Evolutionary conservation across 2,329 filamentous ascomycete species (phyloP).

Genomic region (Polychaeton citri): DNA sequence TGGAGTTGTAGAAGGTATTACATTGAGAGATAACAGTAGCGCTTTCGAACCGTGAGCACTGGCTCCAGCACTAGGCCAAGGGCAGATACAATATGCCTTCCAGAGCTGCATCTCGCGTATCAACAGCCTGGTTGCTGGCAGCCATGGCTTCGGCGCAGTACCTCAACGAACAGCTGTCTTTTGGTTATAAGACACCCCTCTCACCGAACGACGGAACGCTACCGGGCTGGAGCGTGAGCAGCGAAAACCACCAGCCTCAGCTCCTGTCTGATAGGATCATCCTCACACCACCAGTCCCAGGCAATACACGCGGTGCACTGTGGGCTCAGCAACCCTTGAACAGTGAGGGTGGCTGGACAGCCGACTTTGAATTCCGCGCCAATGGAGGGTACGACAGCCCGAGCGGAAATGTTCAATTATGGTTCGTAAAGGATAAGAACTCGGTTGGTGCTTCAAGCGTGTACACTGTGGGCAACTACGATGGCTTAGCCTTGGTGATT

Average conservation of each 20-base stretch:
- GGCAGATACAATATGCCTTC: no score
- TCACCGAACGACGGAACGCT: constrained; percentile 45
- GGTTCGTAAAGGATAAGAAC: constrained; percentile 60
- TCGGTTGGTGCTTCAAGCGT: constrained; percentile 60
- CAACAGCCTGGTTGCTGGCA: constrained; percentile 13
- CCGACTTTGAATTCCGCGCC: constrained; percentile 76
- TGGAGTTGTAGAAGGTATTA: no score
- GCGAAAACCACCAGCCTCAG: constrained; percentile 43
- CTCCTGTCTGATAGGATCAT: constrained; percentile 80
- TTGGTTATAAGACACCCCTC: constrained; percentile 59
- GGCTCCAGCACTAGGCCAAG: no score
- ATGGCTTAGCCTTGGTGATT: constrained; percentile 77
- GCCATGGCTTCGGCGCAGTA: constrained; percentile 13
- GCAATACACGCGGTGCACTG: constrained; percentile 68
- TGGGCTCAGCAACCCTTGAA: constrained; percentile 39
- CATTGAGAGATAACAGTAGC: no score
- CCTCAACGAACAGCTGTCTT: constrained; percentile 42
- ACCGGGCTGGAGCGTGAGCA: constrained; percentile 42
- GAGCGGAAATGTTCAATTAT: constrained; percentile 83
- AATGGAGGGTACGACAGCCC: constrained; percentile 66
- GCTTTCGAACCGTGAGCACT: no score
- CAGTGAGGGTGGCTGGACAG: constrained; percentile 51
- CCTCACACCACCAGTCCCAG: constrained; percentile 76
- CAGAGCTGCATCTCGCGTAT: not conserved
- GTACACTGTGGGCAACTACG: constrained; percentile 73